Evolutionary conservation across 2,329 filamentous ascomycete genomes (phyloP), one percentile per base, ranked within the genome.

Genomic region (Claviceps arundinis): DNA sequence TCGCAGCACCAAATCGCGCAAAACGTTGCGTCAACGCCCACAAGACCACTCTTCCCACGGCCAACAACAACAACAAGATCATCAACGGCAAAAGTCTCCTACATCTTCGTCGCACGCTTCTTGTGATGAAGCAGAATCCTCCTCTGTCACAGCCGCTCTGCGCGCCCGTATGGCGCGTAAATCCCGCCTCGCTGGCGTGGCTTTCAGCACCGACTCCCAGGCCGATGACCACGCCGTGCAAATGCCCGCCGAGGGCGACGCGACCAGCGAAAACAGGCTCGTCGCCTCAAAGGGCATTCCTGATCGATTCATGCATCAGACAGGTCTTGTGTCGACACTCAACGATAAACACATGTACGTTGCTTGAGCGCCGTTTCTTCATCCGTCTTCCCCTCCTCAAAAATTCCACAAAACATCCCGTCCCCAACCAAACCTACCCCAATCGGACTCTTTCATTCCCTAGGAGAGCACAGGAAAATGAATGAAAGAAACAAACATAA

Each of bases 311-410:
- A 81, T 82, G 50, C 78, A 81, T 53, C 85, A 87, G 65, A 89
- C 84, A 0, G 86, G 86, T 0, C 68, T 82, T 55, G 73, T 83
- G 0, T 76, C 77, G 37, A 82, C 85, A 52, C 65, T 79, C 22
- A 75, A 82, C 56, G 84, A 89, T 65, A 84, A 75, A 68, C 85
- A 90, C 71, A 88, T 91, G 87, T 91, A 77, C 82, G 84, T 57
- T 52, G 40, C 3, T 16, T 40, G 37, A 11, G 19, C 14, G 24
- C 44, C 26, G 37, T 38, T 19, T 13, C 30, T 30, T 26, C 49
- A 30, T 30, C 26, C 26, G 2, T 30, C 26, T 30, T 30, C 26
- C 26, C 26, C 26, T 30, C 8, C 7, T 30, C 8, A 30, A 30
- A 30, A 30, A 30, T 9, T 43, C 24, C 50, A 19, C 38, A 46